Percentiles rank a stretch among this genome's conserved stretches.
Conservation (phyloP, 2,329 filamentous ascomycete genomes). For the Calycina marina region DNA sequence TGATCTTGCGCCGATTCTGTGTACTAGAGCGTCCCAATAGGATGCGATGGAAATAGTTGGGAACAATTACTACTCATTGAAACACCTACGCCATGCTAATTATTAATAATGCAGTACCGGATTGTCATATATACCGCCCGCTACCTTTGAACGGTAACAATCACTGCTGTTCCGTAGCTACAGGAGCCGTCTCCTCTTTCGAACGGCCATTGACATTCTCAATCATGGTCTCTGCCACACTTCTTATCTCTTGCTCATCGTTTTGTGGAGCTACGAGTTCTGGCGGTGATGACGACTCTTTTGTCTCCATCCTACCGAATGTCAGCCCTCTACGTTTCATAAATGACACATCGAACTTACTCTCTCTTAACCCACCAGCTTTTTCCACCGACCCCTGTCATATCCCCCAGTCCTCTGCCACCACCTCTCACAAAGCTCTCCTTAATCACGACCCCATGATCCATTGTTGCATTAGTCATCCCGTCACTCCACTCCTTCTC, state of each 20-base stretch:
- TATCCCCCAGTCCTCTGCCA: slow-evolving; percentile 4
- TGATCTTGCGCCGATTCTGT: too few species aligned
- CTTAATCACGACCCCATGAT: slow-evolving; percentile 2
- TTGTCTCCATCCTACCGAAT: background rate
- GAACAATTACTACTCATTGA: too few species aligned
- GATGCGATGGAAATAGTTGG: too few species aligned
- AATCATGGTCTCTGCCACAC: slow-evolving; percentile 1
- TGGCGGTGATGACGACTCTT: background rate
- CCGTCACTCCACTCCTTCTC: slow-evolving; percentile 6
- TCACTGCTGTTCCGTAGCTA: too few species aligned
- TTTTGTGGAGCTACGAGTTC: background rate
- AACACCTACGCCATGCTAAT: too few species aligned
- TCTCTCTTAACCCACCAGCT: slow-evolving; percentile 16
- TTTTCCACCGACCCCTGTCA: slow-evolving; percentile 13
- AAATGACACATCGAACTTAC: background rate
- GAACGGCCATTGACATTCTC: slow-evolving; percentile 1
- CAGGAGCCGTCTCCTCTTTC: too few species aligned
- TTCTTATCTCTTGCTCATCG: background rate
- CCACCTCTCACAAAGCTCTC: slow-evolving; percentile 13
- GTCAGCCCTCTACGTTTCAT: background rate
- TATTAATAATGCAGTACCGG: too few species aligned
- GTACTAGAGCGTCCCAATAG: too few species aligned
- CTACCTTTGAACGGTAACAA: too few species aligned
- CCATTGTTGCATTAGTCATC: background rate
- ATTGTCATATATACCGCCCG: too few species aligned